Conservation (phyloP, 495 filamentous ascomycete genomes). For the Penicillium canescens region DNA sequence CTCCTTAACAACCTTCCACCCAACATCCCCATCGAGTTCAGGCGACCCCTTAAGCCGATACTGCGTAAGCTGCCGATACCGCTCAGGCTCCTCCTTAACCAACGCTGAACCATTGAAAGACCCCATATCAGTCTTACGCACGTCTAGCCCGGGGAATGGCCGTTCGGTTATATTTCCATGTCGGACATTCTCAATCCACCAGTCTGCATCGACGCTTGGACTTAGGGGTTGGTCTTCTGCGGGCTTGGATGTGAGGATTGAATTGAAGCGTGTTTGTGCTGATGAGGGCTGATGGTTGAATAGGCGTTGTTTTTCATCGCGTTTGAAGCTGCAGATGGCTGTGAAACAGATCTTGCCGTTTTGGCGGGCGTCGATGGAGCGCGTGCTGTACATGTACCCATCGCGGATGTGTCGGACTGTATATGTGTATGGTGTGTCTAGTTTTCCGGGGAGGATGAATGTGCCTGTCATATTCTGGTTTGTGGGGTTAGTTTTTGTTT, state of each 20-base stretch:
- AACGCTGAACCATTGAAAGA: constrained; percentile 50
- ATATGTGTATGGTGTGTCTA: constrained; percentile 62
- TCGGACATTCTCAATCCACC: constrained; percentile 36
- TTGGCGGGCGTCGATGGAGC: constrained; percentile 56
- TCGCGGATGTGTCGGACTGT: constrained; percentile 53
- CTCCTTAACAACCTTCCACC: constrained; percentile 12
- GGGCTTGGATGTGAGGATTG: constrained; percentile 38
- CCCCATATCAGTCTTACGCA: constrained; percentile 64
- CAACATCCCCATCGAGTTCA: constrained; percentile 17
- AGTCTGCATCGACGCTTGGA: constrained; percentile 49
- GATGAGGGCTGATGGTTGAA: constrained; percentile 43
- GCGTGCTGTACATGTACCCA: constrained; percentile 57
- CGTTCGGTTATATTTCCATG: constrained; percentile 28
- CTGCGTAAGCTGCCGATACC: constrained; percentile 58
- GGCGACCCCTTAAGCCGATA: constrained; percentile 54
- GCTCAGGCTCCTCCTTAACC: constrained; percentile 40
- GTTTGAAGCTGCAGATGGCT: constrained; percentile 64
- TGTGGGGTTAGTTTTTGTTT: constrained; percentile 18
- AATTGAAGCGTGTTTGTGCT: constrained; percentile 36
- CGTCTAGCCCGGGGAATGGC: constrained; percentile 60
- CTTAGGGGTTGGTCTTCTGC: constrained; percentile 38
- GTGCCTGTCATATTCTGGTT: constrained; percentile 64
- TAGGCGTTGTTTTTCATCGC: constrained; percentile 30
- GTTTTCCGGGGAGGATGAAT: constrained; percentile 58
- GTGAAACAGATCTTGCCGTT: constrained; percentile 57